Evolutionary conservation across 192 early-diverging fungal genomes (phyloP).

Genomic region (Borealophlyctis nickersoniae): DNA sequence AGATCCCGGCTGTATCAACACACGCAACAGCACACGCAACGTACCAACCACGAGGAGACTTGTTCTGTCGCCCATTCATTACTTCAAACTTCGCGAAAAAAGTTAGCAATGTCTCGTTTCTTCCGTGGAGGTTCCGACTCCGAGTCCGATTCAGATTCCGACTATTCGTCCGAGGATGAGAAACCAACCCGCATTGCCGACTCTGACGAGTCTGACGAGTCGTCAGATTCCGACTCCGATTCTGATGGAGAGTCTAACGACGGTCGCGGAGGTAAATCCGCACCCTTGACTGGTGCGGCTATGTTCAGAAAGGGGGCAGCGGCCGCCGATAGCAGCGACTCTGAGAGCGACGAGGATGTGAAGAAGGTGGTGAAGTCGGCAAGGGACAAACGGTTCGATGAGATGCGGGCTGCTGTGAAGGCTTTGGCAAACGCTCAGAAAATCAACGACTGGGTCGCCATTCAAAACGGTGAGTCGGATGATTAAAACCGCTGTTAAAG

Average conservation of each 20-base stretch:
- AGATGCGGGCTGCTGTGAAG: conserved; percentile 66
- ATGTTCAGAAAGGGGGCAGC: conserved; percentile 25
- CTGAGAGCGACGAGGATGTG: conserved; percentile 65
- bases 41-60: no score
- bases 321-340: conserved; percentile 58
- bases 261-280: conserved; percentile 11
- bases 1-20: no score
- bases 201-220: conserved; percentile 15
- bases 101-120: conserved; percentile 80
- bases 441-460: conserved; percentile 85
- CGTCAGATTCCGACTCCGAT: conserved; percentile 44
- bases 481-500: no score
- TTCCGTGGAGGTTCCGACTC: conserved; percentile 72
- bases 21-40: no score
- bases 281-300: conserved; percentile 12
- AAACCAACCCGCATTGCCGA: conserved; percentile 1
- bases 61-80: no score
- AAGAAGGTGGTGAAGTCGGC: conserved; percentile 75
- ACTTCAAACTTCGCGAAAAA: no score
- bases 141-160: conserved; percentile 40
- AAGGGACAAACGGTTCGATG: conserved; percentile 85
- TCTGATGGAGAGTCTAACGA: conserved; percentile 32
- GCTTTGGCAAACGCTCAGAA: conserved; percentile 72
- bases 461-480: conserved; percentile 77
- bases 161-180: conserved; percentile 25